Evolutionary conservation across 345 rosid genomes (phyloP).

Genomic region (Excoecaria cochinchinensis): DNA sequence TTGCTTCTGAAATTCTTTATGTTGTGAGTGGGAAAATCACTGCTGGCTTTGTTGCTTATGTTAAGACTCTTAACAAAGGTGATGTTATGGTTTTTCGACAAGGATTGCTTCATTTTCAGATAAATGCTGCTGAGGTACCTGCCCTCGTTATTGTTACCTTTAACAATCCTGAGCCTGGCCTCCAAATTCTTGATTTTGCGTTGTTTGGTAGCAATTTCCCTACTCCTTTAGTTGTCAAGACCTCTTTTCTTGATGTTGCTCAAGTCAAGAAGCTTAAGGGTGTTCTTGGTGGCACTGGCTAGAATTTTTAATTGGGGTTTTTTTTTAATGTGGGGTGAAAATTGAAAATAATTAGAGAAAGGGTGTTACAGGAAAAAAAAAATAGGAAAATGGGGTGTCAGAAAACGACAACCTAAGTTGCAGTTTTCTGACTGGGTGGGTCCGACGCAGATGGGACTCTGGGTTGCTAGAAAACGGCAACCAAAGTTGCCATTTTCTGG

Average conservation of each 20-base stretch:
- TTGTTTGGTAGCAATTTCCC: slow-evolving; percentile 63
- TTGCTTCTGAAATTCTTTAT: slow-evolving; percentile 58
- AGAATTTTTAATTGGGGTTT: neutral
- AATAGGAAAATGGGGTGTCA: no score
- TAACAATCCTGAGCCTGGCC: slow-evolving; percentile 60
- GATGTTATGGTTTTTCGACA: slow-evolving; percentile 77
- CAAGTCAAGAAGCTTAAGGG: slow-evolving; percentile 76
- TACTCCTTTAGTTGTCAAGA: slow-evolving; percentile 38
- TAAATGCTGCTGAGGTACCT: slow-evolving; percentile 31
- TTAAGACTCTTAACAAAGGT: slow-evolving; percentile 50
- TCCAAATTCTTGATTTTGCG: slow-evolving; percentile 69
- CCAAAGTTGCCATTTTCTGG: no score
- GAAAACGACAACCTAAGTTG: no score
- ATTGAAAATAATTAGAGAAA: no score
- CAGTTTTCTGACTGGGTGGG: no score
- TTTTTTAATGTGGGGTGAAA: no score
- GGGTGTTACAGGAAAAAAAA: no score
- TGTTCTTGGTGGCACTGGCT: slow-evolving; percentile 79
- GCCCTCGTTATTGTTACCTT: slow-evolving; percentile 56
- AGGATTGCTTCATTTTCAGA: slow-evolving; percentile 78
- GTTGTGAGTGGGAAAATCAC: slow-evolving; percentile 53
- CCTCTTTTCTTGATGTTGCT: slow-evolving; percentile 73
- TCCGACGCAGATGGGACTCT: no score
- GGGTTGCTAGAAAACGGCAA: no score
- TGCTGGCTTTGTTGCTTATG: slow-evolving; percentile 68